phyloP scores from a whole-genome alignment of 176 grass and related monocot species.

The Lolium rigidum region DNA sequence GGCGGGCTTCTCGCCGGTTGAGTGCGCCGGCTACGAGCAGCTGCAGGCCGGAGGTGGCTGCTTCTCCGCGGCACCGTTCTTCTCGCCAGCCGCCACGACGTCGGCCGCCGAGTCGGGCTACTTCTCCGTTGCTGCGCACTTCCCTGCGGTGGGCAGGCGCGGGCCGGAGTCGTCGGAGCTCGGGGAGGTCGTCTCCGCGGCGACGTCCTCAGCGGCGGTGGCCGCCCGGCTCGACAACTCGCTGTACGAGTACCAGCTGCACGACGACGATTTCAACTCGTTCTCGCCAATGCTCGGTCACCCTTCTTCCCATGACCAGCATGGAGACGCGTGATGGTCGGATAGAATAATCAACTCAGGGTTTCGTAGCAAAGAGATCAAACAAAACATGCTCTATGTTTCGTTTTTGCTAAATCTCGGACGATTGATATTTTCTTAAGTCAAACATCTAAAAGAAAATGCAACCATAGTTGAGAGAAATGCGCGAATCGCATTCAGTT shows the following conservation, averaged over 20 bases:
- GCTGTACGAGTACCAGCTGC: not conserved
- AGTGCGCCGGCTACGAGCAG: not conserved
- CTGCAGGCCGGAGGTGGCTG: not conserved
- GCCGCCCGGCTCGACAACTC: constrained; percentile 9
- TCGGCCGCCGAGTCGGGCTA: constrained; percentile 48
- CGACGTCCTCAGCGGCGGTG: not conserved
- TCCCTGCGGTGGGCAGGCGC: not conserved
- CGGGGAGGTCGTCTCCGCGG: constrained; percentile 59
- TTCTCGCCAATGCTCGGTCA: constrained; percentile 33
- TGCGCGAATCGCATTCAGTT: too few species aligned
- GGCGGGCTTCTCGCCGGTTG: constrained; percentile 28
- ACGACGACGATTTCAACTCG: constrained; percentile 26
- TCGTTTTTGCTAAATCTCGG: too few species aligned
- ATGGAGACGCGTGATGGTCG: not conserved
- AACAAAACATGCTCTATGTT: not conserved
- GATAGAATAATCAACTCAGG: not conserved
- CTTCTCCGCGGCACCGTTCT: constrained; percentile 30
- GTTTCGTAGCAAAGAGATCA: not conserved
- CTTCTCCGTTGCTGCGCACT: constrained; percentile 37
- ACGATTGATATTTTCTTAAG: too few species aligned
- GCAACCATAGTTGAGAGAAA: too few species aligned
- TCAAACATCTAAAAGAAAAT: too few species aligned
- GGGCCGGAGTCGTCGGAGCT: constrained; percentile 54
- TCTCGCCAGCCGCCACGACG: constrained; percentile 24
- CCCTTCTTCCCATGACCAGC: constrained; percentile 7